Base-by-base conservation (phyloP, 306 rosid species). In the Medicago arabica region DNA sequence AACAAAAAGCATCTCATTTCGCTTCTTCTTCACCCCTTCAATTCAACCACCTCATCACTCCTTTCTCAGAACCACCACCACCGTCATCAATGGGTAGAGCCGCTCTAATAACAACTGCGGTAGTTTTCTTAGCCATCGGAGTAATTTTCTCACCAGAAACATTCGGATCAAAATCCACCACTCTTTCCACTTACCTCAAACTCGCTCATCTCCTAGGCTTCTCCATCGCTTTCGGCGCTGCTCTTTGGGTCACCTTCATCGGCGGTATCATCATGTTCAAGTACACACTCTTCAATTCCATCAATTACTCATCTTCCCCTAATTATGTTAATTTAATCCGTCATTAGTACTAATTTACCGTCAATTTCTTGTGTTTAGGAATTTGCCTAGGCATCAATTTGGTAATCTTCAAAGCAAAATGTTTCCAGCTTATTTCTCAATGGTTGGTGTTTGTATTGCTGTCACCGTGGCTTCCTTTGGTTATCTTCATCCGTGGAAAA, bases 201-300 rank as follows among this genome's bases (percentile, higher is more conserved):
- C 78, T 96, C 50, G 91, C 97, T 34, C 99, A 96, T 80, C 86
- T 92, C 8, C 97, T 96, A 55, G 36, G 96, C 86, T 96, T 90
- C 96, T 83, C 99, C 74, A 88, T 96, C 39, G 91, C 97, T 5
- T 96, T 92, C 82, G 99, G 99, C 19, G 83, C 97, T 4, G 89
- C 97, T 74, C 87, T 92, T 0, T 96, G 99, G 99, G 99, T 96
- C 61, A 92, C 98, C 65, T 96, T 96, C 87, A 92, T 96, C 86
- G 97, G 99, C 18, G 99, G 99, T 68, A 90, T 92, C 83, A 92
- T 96, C 80, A 89, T 92, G 99, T 96, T 96, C 87, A 96, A 96
- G 99, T 92, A 86, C 2, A 8, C 65, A 59, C 38, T 28, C 14
- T 14, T 59, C 13, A 6, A 6, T 25, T 59, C 28, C 5, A 28